These are phyloP conservation scores for Erigeron canadensis DNA, from an alignment of 129 eudicot genomes.

Conservation along the genomic window DNA sequence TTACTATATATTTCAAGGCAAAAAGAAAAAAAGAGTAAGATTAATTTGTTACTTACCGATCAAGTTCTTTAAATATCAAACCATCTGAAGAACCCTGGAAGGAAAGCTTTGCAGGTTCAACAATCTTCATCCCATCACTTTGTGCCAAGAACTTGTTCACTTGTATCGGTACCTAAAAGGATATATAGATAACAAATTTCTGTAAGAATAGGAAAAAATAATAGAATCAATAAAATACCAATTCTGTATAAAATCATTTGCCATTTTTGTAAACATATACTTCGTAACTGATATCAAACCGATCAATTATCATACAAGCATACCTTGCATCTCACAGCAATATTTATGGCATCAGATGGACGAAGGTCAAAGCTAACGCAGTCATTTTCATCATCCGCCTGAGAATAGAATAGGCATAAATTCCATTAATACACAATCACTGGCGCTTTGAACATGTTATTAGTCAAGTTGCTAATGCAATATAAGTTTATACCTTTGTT, in stretches of 20 bases:
- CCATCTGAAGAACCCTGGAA: constrained; percentile 50
- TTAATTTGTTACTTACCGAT: constrained; percentile 50
- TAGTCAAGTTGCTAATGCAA: constrained; percentile 7
- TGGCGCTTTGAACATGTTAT: neutral
- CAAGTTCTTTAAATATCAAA: constrained; percentile 51
- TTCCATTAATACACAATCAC: constrained; percentile 21
- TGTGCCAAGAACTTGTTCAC: constrained; percentile 80
- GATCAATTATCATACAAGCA: neutral
- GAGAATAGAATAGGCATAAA: constrained; percentile 22
- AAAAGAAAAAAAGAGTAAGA: neutral
- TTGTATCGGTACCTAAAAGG: constrained; percentile 78
- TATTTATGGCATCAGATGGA: constrained; percentile 94
- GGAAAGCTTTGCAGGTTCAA: constrained; percentile 61
- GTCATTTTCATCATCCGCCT: constrained; percentile 75
- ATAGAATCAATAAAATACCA: neutral
- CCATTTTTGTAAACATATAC: neutral
- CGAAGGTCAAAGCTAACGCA: constrained; percentile 71
- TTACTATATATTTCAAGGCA: neutral
- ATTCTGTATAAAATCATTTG: neutral
- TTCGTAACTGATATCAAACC: neutral
- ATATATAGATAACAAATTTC: constrained; percentile 13
- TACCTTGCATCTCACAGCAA: constrained; percentile 98
- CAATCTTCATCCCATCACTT: constrained; percentile 75
- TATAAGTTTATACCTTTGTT: constrained; percentile 50
- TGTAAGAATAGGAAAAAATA: neutral